A percentile compares a stretch with the other conserved stretches of the same genome.
Evolutionary conservation across 1,139 yeast species (phyloP).

Genomic region (Blastobotrys indianensis): DNA sequence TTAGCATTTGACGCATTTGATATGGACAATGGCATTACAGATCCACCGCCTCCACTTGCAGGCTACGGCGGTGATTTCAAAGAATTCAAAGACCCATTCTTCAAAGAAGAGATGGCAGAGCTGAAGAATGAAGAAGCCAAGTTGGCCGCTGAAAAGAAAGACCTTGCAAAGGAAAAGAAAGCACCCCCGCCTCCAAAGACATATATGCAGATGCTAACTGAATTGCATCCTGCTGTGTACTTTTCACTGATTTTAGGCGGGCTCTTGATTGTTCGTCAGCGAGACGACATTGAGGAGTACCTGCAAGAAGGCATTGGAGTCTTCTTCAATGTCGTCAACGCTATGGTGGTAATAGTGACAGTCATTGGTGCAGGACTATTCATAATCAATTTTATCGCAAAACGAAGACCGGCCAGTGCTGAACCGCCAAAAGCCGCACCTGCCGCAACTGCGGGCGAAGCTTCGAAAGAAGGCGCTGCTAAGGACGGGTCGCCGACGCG

Average conservation of each 20-base stretch:
- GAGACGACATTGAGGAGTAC: constrained; percentile 20
- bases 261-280: constrained; percentile 21
- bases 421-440: constrained; percentile 1
- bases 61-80: constrained; percentile 4
- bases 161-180: background rate
- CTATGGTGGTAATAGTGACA: constrained; percentile 11
- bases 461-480: background rate
- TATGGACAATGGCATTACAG: constrained; percentile 2
- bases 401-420: constrained; percentile 2
- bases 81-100: constrained; percentile 7
- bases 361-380: constrained; percentile 10
- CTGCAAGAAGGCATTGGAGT: constrained; percentile 19
- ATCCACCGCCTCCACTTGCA: constrained; percentile 2
- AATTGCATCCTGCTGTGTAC: constrained; percentile 22
- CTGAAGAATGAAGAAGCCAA: constrained; percentile 3
- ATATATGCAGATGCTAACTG: constrained; percentile 2
- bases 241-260: constrained; percentile 23
- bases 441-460: background rate
- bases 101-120: constrained; percentile 1
- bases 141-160: constrained; percentile 1
- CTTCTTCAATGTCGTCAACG: constrained; percentile 19
- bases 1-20: constrained; percentile 1
- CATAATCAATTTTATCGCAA: constrained; percentile 3
- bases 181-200: constrained; percentile 1
- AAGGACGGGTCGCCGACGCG: background rate